Conservation (phyloP, 441 rosid species). For the Syzygium malaccense region DNA sequence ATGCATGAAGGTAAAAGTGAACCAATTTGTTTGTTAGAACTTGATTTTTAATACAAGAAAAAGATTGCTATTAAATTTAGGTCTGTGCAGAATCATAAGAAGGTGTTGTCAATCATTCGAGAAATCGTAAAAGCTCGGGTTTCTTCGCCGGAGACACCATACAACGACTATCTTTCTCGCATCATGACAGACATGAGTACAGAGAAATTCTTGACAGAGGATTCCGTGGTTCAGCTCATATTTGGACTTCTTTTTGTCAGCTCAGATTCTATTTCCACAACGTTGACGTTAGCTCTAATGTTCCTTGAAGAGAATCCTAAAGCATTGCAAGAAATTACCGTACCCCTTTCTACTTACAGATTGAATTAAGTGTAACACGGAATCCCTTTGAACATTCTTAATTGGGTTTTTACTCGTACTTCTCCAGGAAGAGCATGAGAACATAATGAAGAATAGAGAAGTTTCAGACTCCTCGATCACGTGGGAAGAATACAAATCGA, state of each 20-base stretch:
- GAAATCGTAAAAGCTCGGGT: conserved; percentile 4
- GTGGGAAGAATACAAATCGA: conserved; percentile 26
- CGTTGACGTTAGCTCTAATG: not conserved
- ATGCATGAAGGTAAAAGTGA: not conserved
- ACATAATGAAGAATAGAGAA: conserved; percentile 9
- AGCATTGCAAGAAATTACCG: not conserved
- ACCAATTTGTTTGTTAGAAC: not conserved
- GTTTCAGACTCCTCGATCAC: not conserved
- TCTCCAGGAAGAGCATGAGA: conserved; percentile 19
- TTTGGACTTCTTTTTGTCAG: conserved; percentile 8
- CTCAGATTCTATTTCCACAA: conserved; percentile 9
- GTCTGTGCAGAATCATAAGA: conserved; percentile 5
- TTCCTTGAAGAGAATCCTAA: conserved; percentile 2
- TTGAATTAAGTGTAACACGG: not conserved
- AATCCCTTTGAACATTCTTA: not conserved
- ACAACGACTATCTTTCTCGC: conserved; percentile 14
- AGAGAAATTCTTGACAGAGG: conserved; percentile 19
- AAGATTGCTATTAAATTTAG: not conserved
- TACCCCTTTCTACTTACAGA: not conserved
- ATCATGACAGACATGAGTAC: conserved; percentile 6
- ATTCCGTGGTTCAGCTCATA: conserved; percentile 1
- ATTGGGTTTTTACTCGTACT: not conserved
- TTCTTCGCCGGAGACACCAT: not conserved
- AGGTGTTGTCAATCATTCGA: not conserved
- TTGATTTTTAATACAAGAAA: not conserved